These are phyloP conservation scores for Trypethelium eluteriae DNA, from an alignment of 495 filamentous ascomycete species.

Conservation along the genomic window DNA sequence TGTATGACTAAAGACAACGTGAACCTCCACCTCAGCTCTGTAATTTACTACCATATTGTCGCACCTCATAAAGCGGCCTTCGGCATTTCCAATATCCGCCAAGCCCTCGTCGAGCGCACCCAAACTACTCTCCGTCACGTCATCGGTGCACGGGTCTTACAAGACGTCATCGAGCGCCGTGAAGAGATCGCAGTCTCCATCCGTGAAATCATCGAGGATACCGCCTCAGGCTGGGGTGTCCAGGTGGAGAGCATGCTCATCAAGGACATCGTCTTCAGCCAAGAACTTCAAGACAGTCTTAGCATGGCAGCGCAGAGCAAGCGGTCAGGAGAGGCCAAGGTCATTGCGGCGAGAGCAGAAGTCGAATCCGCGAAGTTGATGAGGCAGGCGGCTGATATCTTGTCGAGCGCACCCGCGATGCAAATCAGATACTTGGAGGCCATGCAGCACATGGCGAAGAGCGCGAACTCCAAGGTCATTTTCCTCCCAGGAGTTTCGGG, in stretches of 20 bases:
- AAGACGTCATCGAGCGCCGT: conserved; percentile 97
- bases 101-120: conserved; percentile 93
- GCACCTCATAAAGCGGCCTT: conserved; percentile 96
- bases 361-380: conserved; percentile 96
- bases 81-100: conserved; percentile 87
- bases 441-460: conserved; percentile 99
- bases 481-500: conserved; percentile 57
- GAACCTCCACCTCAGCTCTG: conserved; percentile 81
- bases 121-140: conserved; percentile 98
- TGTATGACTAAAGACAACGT: conserved; percentile 99
- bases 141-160: conserved; percentile 88
- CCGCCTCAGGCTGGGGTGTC: conserved; percentile 89
- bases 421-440: conserved; percentile 97
- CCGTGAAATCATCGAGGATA: conserved; percentile 95
- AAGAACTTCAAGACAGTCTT: conserved; percentile 92
- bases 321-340: conserved; percentile 96
- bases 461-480: conserved; percentile 91
- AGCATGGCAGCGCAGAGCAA: conserved; percentile 99
- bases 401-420: conserved; percentile 91
- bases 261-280: conserved; percentile 98
- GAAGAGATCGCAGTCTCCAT: conserved; percentile 94
- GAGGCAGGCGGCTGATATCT: conserved; percentile 94
- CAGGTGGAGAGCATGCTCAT: conserved; percentile 97
- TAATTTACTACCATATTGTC: conserved; percentile 98
- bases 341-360: conserved; percentile 93